These are phyloP conservation scores for Exophiala sp. DNA, from an alignment of 2,329 filamentous ascomycete genomes.

Conservation along the genomic window DNA sequence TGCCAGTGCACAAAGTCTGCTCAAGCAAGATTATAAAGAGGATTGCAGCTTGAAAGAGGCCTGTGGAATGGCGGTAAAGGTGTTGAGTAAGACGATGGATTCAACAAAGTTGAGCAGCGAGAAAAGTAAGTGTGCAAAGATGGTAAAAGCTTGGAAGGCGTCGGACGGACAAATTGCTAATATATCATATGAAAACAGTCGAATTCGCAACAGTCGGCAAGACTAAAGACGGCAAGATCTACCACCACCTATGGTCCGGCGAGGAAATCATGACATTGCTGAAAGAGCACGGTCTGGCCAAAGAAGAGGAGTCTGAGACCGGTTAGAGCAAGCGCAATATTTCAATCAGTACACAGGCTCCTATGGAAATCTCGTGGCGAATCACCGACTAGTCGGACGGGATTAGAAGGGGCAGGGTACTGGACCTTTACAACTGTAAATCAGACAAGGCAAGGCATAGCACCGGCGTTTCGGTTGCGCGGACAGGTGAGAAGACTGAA, in stretches of 20 bases:
- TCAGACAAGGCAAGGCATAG: constrained; percentile 20
- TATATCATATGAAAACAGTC: constrained; percentile 51
- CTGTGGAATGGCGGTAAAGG: constrained; percentile 95
- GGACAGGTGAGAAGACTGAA: neutral
- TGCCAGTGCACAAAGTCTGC: constrained; percentile 87
- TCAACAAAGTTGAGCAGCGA: constrained; percentile 97
- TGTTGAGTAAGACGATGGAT: constrained; percentile 99
- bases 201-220: constrained; percentile 97
- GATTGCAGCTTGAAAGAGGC: constrained; percentile 94
- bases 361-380: neutral
- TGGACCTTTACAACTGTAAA: constrained; percentile 3
- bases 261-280: constrained; percentile 92
- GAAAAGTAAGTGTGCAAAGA: constrained; percentile 96
- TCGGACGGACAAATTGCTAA: neutral
- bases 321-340: constrained; percentile 30
- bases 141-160: no score
- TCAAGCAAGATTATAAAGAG: constrained; percentile 99
- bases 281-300: constrained; percentile 92
- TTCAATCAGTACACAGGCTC: neutral
- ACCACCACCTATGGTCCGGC: constrained; percentile 93
- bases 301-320: constrained; percentile 66
- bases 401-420: neutral
- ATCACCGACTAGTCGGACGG: neutral
- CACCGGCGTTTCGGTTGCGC: constrained; percentile 21
- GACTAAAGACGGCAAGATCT: constrained; percentile 92